Conservation (phyloP, 805 yeast genomes). For the Wickerhamomyces queroliae region DNA sequence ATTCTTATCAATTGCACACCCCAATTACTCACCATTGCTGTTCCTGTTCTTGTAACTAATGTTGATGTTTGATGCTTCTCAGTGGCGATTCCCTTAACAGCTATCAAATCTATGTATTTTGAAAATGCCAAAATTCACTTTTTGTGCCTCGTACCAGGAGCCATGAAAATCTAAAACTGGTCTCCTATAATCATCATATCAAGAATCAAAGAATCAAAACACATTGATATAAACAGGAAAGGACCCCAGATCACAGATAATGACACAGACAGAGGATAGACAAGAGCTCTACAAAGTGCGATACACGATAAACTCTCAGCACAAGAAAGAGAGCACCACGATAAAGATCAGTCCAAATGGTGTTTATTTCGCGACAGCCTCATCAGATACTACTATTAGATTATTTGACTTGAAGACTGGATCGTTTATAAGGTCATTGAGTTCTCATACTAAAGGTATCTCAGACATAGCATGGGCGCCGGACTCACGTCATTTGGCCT, state of each 20-base stretch:
- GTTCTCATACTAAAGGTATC: constrained; percentile 66
- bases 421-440: constrained; percentile 24
- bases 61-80: too few relatives aligned
- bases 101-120: too few relatives aligned
- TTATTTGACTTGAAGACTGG: constrained; percentile 46
- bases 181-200: too few relatives aligned
- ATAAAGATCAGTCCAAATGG: constrained; percentile 63
- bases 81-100: too few relatives aligned
- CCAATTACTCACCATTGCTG: too few relatives aligned
- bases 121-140: too few relatives aligned
- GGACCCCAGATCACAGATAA: too few relatives aligned
- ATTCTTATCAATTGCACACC: background rate
- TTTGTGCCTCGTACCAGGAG: too few relatives aligned
- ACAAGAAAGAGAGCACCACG: constrained; percentile 29
- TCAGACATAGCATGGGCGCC: constrained; percentile 79
- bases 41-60: too few relatives aligned
- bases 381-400: constrained; percentile 53
- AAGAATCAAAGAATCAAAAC: background rate
- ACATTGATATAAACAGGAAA: too few relatives aligned
- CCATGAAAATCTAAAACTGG: too few relatives aligned
- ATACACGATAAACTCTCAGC: constrained; percentile 1
- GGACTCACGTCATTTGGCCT: constrained; percentile 63
- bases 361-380: constrained; percentile 45
- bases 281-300: background rate
- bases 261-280: too few relatives aligned